Percentiles rank a stretch among this genome's conserved stretches.
phyloP scores from a whole-genome alignment of 257 asterid species.

The Thymus quinquecostatus region DNA sequence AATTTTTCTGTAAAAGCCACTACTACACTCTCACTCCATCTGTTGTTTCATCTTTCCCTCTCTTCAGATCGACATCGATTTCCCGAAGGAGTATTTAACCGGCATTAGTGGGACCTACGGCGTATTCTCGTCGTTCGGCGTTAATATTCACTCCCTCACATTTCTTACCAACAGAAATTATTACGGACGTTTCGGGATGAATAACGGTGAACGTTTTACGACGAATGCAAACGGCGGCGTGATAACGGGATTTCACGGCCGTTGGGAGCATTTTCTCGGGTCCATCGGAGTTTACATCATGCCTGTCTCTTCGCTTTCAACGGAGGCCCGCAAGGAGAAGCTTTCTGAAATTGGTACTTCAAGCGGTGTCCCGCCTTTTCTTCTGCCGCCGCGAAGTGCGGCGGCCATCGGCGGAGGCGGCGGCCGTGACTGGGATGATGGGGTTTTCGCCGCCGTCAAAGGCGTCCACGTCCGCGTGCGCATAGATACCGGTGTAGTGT shows the following conservation, averaged over 20 bases:
- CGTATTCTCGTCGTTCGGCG: background rate
- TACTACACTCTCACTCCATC: no score
- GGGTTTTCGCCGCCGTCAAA: background rate
- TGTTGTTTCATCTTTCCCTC: no score
- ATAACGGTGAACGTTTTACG: background rate
- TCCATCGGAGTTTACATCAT: background rate
- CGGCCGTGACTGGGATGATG: constrained; percentile 12
- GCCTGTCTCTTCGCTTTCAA: background rate
- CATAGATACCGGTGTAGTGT: background rate
- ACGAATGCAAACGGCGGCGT: background rate
- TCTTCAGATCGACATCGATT: background rate
- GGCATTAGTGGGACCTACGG: constrained; percentile 9
- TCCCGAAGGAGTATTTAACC: constrained; percentile 8
- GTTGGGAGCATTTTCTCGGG: background rate
- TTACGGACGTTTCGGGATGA: background rate
- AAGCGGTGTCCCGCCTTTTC: background rate
- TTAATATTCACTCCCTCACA: background rate
- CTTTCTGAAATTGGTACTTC: no score
- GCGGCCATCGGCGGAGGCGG: background rate
- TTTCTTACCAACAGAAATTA: background rate
- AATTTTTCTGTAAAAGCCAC: no score
- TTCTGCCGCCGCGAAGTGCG: background rate
- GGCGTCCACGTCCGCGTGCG: background rate
- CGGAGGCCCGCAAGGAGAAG: background rate
- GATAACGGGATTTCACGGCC: background rate